Conservation (phyloP, 2,329 filamentous ascomycete genomes). For the Exophiala dermatitidis region DNA sequence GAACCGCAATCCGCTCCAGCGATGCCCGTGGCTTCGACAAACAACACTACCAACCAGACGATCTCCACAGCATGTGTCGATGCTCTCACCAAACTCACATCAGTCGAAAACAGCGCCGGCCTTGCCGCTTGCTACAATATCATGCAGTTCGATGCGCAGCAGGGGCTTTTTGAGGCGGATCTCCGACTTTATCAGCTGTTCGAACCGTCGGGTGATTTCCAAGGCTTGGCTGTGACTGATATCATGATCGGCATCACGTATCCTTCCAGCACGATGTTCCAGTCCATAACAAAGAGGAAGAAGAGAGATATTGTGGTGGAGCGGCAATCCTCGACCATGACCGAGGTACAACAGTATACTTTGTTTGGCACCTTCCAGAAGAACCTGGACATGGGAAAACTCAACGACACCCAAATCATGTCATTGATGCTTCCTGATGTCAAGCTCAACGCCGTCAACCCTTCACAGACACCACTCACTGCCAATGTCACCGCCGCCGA, state of each 20-base stretch:
- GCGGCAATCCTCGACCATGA: constrained; percentile 15
- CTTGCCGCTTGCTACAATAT: constrained; percentile 79
- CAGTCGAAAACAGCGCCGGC: constrained; percentile 63
- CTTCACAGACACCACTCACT: constrained; percentile 19
- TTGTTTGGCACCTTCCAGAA: constrained; percentile 31
- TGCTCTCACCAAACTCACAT: constrained; percentile 49
- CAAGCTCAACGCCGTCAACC: constrained; percentile 27
- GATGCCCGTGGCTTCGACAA: constrained; percentile 5
- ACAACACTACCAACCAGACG: constrained; percentile 24
- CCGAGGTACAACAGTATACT: constrained; percentile 32
- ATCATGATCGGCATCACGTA: constrained; percentile 29
- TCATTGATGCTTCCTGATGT: constrained; percentile 33
- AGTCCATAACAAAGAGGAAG: constrained; percentile 21
- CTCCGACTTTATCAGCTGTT: constrained; percentile 66
- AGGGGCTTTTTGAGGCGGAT: constrained; percentile 69
- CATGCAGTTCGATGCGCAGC: constrained; percentile 58
- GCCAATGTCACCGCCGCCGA: constrained; percentile 31
- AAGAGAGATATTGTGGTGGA: constrained; percentile 13
- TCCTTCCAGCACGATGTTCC: constrained; percentile 24
- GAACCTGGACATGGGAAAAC: constrained; percentile 27
- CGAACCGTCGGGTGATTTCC: constrained; percentile 46
- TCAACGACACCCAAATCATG: constrained; percentile 29
- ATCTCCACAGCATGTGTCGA: constrained; percentile 54
- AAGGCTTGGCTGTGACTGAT: constrained; percentile 32
- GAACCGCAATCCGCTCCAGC: constrained; percentile 7